Base-by-base conservation (phyloP, 2,329 filamentous ascomycete genomes). In the Diaporthe sp. region DNA sequence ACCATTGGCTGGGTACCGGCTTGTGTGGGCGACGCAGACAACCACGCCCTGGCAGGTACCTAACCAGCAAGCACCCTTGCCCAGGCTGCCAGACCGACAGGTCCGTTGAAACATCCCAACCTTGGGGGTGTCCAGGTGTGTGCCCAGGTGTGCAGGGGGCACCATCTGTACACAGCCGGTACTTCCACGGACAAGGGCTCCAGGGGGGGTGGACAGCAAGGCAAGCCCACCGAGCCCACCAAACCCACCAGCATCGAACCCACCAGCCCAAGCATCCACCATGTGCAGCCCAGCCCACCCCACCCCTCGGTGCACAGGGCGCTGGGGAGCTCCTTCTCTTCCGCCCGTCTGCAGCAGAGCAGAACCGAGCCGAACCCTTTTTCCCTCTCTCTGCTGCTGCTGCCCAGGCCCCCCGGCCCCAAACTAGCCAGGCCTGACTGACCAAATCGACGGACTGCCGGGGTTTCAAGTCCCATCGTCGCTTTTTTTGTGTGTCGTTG, bases 1-100 rank as follows among this genome's bases (percentile, higher is more conserved):
- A 30, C 59, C 27, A 65, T 65, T 65, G 59, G 39, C 59, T 47
- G 39, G 39, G 59, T 51, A 25, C n/a, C n/a, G n/a, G 47, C 47
- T 13, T 25, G 47, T 37, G 22, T 32, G 17, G 39, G 47, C 25
- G 37, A 30, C 25, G 25, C 59, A 61, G n/a, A 42, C 56, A n/a
- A 61, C 37, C 37, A 42, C 17, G 44, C 39, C 32, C 22, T n/a
- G n/a, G 12, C 39, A 22, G 19, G n/a, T 17, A 68, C 42, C 44
- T 51, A 27, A 30, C 42, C 56, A 19, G 68, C 47, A 32, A 32
- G 37, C 55, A 68, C 63, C 65, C 71, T 69, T 63, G 70, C 71
- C 59, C 70, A 63, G 50, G 58, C 55, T 75, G 71, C 72, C 72
- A 75, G 72, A 74, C 71, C 72, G 72, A 75, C 74, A 75, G 59